These are phyloP conservation scores for Alternaria novae-zelandiae DNA, from an alignment of 2,329 filamentous ascomycete species.

Conservation along the genomic window DNA sequence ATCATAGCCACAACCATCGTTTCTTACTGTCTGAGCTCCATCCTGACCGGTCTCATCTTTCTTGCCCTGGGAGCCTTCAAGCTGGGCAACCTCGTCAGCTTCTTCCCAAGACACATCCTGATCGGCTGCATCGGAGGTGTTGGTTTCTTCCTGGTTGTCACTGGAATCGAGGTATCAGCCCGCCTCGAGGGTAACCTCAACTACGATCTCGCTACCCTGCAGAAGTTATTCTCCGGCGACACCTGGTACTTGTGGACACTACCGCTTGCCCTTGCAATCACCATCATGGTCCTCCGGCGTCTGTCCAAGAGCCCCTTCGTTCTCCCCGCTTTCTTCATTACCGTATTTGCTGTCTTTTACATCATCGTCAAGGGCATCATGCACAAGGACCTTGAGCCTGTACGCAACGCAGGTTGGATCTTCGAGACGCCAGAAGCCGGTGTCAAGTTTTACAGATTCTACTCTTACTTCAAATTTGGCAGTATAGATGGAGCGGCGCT, in stretches of 20 bases:
- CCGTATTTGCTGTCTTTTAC: constrained; percentile 79
- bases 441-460: constrained; percentile 97
- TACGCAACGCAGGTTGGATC: constrained; percentile 84
- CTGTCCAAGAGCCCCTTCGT: constrained; percentile 83
- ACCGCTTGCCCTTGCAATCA: constrained; percentile 76
- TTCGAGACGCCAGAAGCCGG: constrained; percentile 84
- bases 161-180: constrained; percentile 91
- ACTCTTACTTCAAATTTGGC: constrained; percentile 87
- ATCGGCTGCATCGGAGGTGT: constrained; percentile 98
- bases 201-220: constrained; percentile 78
- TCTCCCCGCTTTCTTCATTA: constrained; percentile 83
- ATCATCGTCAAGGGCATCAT: constrained; percentile 75
- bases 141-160: constrained; percentile 90
- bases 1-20: constrained; percentile 95
- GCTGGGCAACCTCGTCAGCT: constrained; percentile 91
- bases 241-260: constrained; percentile 84
- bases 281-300: constrained; percentile 77
- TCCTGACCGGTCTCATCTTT: constrained; percentile 90
- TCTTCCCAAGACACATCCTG: constrained; percentile 94
- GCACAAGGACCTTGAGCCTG: constrained; percentile 67
- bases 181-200: constrained; percentile 83
- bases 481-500: constrained; percentile 85
- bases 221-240: constrained; percentile 73
- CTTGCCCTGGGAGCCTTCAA: constrained; percentile 87
- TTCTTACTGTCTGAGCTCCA: constrained; percentile 86